Conservation (phyloP, 2,329 filamentous ascomycete genomes). For the Orbilia javanica region DNA sequence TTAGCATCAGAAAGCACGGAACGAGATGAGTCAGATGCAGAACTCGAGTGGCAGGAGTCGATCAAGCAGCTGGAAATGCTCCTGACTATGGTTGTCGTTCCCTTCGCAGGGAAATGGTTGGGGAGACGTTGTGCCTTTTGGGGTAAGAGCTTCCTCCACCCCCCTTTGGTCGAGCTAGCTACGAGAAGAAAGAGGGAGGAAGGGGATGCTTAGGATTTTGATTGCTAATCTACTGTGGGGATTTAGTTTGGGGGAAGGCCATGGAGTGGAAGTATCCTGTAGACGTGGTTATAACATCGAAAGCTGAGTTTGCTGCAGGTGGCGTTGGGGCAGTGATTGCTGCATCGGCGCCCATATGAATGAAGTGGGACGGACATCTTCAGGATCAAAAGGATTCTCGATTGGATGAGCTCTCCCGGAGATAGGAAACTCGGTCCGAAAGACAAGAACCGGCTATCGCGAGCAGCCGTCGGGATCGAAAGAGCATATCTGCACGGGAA, state of each 20-base stretch:
- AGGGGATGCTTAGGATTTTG: background rate
- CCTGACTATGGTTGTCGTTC: conserved; percentile 92
- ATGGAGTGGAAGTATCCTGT: conserved; percentile 62
- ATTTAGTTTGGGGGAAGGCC: conserved; percentile 60
- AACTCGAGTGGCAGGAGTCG: conserved; percentile 93
- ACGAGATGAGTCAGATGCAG: conserved; percentile 81
- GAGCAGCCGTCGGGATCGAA: conserved; percentile 2
- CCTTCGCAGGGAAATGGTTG: conserved; percentile 85
- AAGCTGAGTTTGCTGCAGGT: conserved; percentile 35
- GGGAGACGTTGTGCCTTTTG: conserved; percentile 56
- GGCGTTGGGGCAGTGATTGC: conserved; percentile 39
- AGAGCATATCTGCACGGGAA: background rate
- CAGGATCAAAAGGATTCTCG: background rate
- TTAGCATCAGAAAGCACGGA: conserved; percentile 46
- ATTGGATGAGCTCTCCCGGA: background rate
- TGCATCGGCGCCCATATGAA: conserved; percentile 36
- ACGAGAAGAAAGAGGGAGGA: background rate
- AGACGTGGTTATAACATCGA: conserved; percentile 60
- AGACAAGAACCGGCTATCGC: background rate
- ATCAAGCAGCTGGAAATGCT: conserved; percentile 93
- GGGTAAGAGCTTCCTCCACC: conserved; percentile 62
- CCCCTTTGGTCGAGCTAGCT: background rate
- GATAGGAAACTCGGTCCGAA: conserved; percentile 6
- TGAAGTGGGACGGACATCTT: background rate
- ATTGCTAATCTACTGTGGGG: conserved; percentile 2